Conservation (phyloP, 805 yeast species). For the Saccharomycopsis amapae region DNA sequence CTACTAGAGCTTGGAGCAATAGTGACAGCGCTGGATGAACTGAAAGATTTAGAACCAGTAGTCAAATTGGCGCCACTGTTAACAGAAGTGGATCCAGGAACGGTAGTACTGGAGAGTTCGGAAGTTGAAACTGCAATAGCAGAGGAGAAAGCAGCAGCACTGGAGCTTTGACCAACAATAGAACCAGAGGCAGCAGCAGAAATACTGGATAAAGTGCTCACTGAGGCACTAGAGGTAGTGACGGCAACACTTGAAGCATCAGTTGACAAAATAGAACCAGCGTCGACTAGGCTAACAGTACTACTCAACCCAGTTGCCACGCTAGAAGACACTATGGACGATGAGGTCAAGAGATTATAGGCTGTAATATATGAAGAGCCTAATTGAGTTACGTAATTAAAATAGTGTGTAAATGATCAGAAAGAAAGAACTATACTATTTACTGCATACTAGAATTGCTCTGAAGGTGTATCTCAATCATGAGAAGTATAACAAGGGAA, state of each 20-base stretch:
- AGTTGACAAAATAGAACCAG: conserved; percentile 11
- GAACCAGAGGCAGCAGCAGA: conserved; percentile 19
- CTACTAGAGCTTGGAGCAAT: background rate
- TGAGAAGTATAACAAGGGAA: no score
- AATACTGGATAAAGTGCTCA: background rate
- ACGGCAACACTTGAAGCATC: background rate
- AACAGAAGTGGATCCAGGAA: background rate
- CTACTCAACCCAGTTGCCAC: background rate
- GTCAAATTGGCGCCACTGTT: background rate
- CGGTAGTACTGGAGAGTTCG: no score
- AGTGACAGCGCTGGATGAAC: conserved; percentile 2
- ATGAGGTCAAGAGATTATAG: background rate
- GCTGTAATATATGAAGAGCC: no score
- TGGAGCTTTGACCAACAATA: background rate
- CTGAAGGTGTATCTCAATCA: no score
- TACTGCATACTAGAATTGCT: no score
- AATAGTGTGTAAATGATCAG: no score
- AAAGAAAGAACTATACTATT: no score
- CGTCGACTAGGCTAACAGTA: conserved; percentile 19
- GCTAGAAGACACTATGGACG: background rate
- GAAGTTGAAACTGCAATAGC: background rate
- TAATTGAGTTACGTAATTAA: no score
- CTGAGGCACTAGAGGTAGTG: background rate
- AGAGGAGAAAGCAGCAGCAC: conserved; percentile 1
- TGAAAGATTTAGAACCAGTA: no score